These are phyloP conservation scores for Astragalus membranaceus DNA, from an alignment of 306 rosid species.

Conservation along the genomic window DNA sequence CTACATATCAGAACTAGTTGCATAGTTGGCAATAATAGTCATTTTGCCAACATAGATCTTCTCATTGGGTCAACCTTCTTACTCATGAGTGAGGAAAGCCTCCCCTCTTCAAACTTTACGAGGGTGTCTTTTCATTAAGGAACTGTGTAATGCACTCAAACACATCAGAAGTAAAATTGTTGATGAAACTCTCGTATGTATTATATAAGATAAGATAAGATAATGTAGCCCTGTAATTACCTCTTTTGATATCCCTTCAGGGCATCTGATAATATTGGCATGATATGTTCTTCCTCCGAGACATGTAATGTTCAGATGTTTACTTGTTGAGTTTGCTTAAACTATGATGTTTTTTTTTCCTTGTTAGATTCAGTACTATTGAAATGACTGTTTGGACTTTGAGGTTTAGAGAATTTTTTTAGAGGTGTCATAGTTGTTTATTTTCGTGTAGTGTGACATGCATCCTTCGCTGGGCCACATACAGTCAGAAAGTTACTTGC, in stretches of 20 bases:
- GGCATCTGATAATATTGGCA: not conserved
- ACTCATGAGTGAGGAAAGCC: not conserved
- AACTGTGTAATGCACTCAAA: not conserved
- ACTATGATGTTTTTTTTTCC: not conserved
- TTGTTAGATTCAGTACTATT: not conserved
- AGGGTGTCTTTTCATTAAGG: not conserved
- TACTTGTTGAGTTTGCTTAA: constrained; percentile 2
- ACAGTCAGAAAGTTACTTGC: constrained; percentile 57
- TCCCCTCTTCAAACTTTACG: not conserved
- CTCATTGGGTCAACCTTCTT: not conserved
- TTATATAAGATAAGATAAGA: not conserved
- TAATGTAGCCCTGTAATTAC: not conserved
- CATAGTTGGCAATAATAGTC: not conserved
- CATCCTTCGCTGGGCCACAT: constrained; percentile 91
- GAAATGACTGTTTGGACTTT: not conserved
- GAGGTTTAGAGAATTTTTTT: not conserved
- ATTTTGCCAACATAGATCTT: not conserved
- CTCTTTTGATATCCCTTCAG: not conserved
- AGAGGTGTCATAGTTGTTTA: not conserved
- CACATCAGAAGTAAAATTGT: not conserved
- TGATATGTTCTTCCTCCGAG: not conserved
- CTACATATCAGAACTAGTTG: not conserved
- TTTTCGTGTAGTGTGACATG: constrained; percentile 63
- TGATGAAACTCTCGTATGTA: not conserved
- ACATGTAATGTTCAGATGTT: not conserved